Percentiles rank a stretch among this genome's conserved stretches.
Conservation (phyloP, 768 basidiomycete genomes). For the Solioccasus polychromus region DNA sequence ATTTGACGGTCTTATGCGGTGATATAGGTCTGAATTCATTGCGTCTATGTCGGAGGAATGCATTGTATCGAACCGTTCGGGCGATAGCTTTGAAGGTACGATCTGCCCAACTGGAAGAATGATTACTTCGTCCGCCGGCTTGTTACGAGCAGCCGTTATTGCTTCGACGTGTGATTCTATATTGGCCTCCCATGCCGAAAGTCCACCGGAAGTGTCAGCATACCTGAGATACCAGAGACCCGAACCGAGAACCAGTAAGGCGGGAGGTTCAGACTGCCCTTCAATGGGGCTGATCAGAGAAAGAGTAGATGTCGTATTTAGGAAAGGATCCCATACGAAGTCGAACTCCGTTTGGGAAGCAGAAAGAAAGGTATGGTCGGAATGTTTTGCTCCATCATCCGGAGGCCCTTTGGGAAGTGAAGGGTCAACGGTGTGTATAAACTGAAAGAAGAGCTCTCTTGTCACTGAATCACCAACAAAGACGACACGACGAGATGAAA, state of each 20-base stretch:
- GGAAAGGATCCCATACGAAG: conserved; percentile 86
- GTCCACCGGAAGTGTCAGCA: conserved; percentile 64
- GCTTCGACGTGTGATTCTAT: conserved; percentile 63
- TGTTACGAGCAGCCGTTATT: conserved; percentile 35
- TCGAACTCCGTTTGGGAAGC: conserved; percentile 45
- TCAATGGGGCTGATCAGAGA: conserved; percentile 37
- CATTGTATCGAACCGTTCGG: conserved; percentile 65
- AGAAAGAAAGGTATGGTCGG: conserved; percentile 53
- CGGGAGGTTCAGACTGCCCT: conserved; percentile 37
- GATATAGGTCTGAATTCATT: conserved; percentile 84
- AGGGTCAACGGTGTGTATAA: conserved; percentile 59
- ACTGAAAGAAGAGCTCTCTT: conserved; percentile 74
- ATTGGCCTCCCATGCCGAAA: conserved; percentile 74
- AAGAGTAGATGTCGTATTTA: conserved; percentile 62
- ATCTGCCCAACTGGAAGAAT: conserved; percentile 77
- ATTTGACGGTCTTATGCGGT: conserved; percentile 50
- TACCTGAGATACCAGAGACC: conserved; percentile 91
- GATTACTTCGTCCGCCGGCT: conserved; percentile 69
- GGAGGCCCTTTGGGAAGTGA: conserved; percentile 49
- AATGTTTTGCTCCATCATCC: conserved; percentile 64
- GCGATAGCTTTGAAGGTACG: conserved; percentile 60
- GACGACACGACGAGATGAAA: conserved; percentile 56
- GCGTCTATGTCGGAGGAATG: conserved; percentile 78
- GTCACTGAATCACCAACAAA: conserved; percentile 89
- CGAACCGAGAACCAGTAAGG: conserved; percentile 77